A percentile compares a stretch with the other conserved stretches of the same genome.
These are phyloP conservation scores for Candida ipomoeae DNA, from an alignment of 805 yeast genomes.

Conservation along the genomic window DNA sequence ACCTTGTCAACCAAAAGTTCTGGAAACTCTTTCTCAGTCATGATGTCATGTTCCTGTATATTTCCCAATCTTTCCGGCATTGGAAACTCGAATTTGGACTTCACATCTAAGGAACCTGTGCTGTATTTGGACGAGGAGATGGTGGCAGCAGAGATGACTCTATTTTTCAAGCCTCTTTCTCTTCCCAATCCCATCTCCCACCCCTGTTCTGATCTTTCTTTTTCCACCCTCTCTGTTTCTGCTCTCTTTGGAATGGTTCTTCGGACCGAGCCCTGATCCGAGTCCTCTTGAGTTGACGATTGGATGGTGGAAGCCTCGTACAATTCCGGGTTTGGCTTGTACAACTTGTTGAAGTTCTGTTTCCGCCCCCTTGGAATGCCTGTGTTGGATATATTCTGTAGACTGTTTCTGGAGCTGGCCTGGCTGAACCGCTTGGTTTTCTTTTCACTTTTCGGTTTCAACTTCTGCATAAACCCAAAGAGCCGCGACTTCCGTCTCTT, in stretches of 20 bases:
- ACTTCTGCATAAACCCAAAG: neutral
- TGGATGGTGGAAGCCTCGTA: conserved; percentile 9
- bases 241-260: neutral
- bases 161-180: neutral
- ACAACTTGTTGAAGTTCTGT: conserved; percentile 19
- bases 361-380: conserved; percentile 25
- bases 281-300: conserved; percentile 1
- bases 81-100: conserved; percentile 13
- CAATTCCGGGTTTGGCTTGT: conserved; percentile 24
- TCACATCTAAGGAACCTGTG: conserved; percentile 9
- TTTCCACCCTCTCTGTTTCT: too few species aligned
- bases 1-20: neutral
- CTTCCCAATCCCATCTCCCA: neutral
- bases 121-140: conserved; percentile 11
- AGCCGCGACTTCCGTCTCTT: neutral
- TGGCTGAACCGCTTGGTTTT: neutral
- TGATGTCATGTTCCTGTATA: neutral
- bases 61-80: neutral
- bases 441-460: neutral
- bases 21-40: neutral
- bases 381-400: conserved; percentile 15
- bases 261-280: neutral
- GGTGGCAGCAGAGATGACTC: conserved; percentile 4
- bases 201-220: too few species aligned
- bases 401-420: neutral